phyloP scores from a whole-genome alignment of 495 filamentous ascomycete genomes.

The Neurospora tetraspora region DNA sequence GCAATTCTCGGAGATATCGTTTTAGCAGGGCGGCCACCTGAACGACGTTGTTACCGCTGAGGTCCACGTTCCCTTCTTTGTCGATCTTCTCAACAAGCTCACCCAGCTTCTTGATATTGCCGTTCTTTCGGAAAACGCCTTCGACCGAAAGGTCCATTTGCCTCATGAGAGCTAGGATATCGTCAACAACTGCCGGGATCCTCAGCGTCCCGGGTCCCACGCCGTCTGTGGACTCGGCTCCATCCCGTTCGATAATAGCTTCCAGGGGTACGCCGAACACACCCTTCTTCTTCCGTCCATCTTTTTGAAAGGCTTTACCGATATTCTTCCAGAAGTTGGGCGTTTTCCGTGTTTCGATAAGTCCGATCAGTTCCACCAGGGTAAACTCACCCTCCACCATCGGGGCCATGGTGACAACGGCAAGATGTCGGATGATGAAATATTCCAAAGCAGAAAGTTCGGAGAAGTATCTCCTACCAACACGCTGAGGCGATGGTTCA shows the following conservation, averaged over 20 bases:
- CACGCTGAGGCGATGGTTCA: conserved; percentile 41
- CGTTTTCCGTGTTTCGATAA: conserved; percentile 88
- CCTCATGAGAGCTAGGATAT: conserved; percentile 84
- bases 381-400: conserved; percentile 83
- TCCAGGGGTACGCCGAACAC: conserved; percentile 84
- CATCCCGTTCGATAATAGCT: conserved; percentile 80
- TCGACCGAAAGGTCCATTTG: conserved; percentile 99
- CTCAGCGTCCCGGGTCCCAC: conserved; percentile 84
- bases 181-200: conserved; percentile 83
- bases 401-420: conserved; percentile 91
- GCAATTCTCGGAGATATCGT: conserved; percentile 89
- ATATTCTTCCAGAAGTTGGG: conserved; percentile 93
- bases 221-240: conserved; percentile 90
- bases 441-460: conserved; percentile 93
- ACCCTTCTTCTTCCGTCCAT: conserved; percentile 82
- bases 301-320: conserved; percentile 87
- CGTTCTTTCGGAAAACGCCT: conserved; percentile 98
- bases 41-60: conserved; percentile 76
- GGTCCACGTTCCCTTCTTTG: conserved; percentile 66
- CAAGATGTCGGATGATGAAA: conserved; percentile 92
- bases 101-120: conserved; percentile 84
- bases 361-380: conserved; percentile 83
- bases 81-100: conserved; percentile 79
- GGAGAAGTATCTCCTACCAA: conserved; percentile 79
- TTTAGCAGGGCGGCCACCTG: conserved; percentile 92